Percentiles rank a stretch among this genome's conserved stretches.
Conservation (phyloP, 1,139 yeast genomes). For the Ogataea hybrid region DNA sequence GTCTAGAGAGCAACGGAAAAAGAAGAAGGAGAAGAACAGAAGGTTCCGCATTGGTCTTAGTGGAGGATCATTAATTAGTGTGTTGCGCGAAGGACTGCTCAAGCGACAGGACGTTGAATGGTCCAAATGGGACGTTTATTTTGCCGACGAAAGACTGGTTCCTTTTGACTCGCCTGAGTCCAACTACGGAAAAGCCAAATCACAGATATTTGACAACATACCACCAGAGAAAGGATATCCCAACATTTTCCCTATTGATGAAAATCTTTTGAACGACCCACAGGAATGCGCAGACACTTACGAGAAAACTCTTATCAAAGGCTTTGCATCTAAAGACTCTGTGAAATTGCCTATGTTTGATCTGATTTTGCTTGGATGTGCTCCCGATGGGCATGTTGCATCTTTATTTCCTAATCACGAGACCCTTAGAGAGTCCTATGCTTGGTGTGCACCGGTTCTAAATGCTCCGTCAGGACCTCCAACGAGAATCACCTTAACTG, state of each 20-base stretch:
- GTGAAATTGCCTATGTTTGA: slow-evolving; percentile 96
- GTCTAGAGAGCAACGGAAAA: slow-evolving; percentile 34
- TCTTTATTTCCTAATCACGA: slow-evolving; percentile 93
- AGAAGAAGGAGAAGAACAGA: slow-evolving; percentile 50
- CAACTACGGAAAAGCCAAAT: slow-evolving; percentile 85
- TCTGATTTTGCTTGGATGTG: slow-evolving; percentile 87
- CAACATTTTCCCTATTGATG: slow-evolving; percentile 79
- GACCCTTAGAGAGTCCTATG: slow-evolving; percentile 81
- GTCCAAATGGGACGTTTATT: slow-evolving; percentile 95
- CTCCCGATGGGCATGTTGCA: slow-evolving; percentile 98
- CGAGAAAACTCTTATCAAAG: slow-evolving; percentile 79
- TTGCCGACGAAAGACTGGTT: slow-evolving; percentile 95
- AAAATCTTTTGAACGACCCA: slow-evolving; percentile 72
- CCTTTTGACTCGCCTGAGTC: slow-evolving; percentile 83
- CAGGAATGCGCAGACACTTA: slow-evolving; percentile 94
- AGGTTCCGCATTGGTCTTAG: slow-evolving; percentile 88
- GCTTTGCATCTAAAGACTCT: slow-evolving; percentile 95
- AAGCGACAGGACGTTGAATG: slow-evolving; percentile 70
- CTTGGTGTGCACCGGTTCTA: slow-evolving; percentile 94
- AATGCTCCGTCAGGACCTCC: slow-evolving; percentile 92
- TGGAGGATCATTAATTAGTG: slow-evolving; percentile 90
- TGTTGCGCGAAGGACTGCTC: slow-evolving; percentile 80
- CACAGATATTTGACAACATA: slow-evolving; percentile 74
- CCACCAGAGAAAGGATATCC: slow-evolving; percentile 54
- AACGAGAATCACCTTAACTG: slow-evolving; percentile 84